These are phyloP conservation scores for Podila minutissima DNA, from an alignment of 192 early-diverging fungal genomes.

Conservation along the genomic window DNA sequence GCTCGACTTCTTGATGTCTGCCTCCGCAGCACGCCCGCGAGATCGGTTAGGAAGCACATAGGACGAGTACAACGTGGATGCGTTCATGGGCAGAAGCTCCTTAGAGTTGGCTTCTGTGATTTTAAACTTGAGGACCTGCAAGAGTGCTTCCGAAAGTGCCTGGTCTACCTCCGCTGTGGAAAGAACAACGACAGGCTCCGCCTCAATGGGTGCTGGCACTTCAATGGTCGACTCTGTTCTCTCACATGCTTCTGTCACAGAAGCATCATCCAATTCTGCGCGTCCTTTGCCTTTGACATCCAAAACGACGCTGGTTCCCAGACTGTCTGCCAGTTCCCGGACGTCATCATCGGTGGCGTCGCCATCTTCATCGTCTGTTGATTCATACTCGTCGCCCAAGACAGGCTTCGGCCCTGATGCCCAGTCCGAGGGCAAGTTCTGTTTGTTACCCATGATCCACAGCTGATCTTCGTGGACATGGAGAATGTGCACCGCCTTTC, in stretches of 20 bases:
- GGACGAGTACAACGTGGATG: conserved; percentile 78
- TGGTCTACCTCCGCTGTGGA: conserved; percentile 75
- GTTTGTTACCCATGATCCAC: conserved; percentile 81
- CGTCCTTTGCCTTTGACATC: conserved; percentile 12
- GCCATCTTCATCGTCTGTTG: conserved; percentile 24
- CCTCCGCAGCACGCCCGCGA: conserved; percentile 52
- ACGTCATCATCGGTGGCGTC: conserved; percentile 26
- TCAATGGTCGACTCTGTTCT: not conserved
- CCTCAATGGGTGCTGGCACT: not conserved
- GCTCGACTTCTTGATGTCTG: conserved; percentile 87
- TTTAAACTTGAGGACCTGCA: conserved; percentile 75
- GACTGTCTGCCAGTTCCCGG: not conserved
- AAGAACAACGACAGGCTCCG: conserved; percentile 5
- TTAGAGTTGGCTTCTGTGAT: conserved; percentile 64
- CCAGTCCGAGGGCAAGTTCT: conserved; percentile 61
- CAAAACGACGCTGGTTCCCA: not conserved
- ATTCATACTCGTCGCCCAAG: conserved; percentile 5
- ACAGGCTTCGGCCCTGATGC: conserved; percentile 4
- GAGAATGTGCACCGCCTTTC: conserved; percentile 81
- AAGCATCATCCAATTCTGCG: not conserved
- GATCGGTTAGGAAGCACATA: conserved; percentile 81
- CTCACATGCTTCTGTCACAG: conserved; percentile 12
- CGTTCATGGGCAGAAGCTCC: conserved; percentile 74
- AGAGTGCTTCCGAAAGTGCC: conserved; percentile 73
- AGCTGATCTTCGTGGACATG: conserved; percentile 83